phyloP scores from a whole-genome alignment of 192 early-diverging fungal species.

The Umbelopsis ramanniana region DNA sequence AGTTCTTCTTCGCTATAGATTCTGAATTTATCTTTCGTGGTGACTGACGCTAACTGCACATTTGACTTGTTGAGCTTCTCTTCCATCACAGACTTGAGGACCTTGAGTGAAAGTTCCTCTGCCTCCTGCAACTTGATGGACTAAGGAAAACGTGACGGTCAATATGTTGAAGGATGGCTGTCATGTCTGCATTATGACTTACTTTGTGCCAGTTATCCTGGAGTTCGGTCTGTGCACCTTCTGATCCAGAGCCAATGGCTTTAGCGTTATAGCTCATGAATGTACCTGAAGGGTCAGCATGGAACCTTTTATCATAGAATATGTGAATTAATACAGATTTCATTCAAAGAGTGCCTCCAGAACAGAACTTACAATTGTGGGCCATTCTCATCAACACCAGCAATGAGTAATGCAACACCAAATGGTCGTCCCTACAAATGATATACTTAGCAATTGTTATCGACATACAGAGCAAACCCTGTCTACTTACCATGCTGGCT shows the following conservation, averaged over 20 bases:
- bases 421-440: conserved; percentile 87
- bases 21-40: conserved; percentile 74
- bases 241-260: conserved; percentile 98
- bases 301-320: conserved; percentile 59
- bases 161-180: not conserved
- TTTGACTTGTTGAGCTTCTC: conserved; percentile 97
- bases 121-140: conserved; percentile 88
- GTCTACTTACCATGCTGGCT: conserved; percentile 84
- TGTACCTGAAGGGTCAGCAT: conserved; percentile 98
- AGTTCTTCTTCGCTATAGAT: conserved; percentile 84
- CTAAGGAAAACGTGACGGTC: conserved; percentile 35
- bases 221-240: conserved; percentile 97
- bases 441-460: not conserved
- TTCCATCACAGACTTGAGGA: conserved; percentile 99
- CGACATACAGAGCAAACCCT: not conserved
- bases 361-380: conserved; percentile 84
- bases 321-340: not conserved
- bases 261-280: conserved; percentile 96
- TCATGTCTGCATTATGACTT: not conserved
- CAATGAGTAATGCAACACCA: conserved; percentile 98
- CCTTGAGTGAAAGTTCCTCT: conserved; percentile 88
- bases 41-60: conserved; percentile 93
- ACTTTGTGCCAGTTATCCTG: conserved; percentile 96
- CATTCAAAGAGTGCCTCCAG: not conserved
- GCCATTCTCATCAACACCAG: conserved; percentile 95